These are phyloP conservation scores for Boletus sp. DNA, from an alignment of 1,284 basidiomycete genomes.

Conservation along the genomic window DNA sequence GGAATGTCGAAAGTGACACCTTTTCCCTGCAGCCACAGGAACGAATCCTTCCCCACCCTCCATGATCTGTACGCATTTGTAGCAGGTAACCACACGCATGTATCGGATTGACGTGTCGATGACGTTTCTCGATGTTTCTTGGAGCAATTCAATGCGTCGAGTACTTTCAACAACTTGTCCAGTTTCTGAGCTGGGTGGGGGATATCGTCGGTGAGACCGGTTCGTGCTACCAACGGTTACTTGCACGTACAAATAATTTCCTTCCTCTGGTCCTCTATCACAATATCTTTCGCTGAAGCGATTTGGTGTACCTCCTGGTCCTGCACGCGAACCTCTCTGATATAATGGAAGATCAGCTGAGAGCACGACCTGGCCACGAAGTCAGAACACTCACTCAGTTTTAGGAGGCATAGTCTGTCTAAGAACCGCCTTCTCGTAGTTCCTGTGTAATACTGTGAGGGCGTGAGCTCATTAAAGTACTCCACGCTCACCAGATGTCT, in stretches of 20 bases:
- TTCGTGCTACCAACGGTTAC: background rate
- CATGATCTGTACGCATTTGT: conserved; percentile 9
- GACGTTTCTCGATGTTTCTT: background rate
- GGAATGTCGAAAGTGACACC: background rate
- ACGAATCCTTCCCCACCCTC: background rate
- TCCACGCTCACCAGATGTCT: too few species aligned
- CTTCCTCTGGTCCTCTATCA: background rate
- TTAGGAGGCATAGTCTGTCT: too few species aligned
- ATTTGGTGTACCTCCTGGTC: background rate
- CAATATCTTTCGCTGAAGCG: background rate
- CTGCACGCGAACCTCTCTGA: background rate
- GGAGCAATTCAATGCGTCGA: background rate
- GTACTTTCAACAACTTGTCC: too few species aligned
- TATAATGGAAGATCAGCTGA: background rate
- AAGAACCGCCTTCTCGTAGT: background rate
- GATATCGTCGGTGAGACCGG: background rate
- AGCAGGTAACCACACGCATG: conserved; percentile 10
- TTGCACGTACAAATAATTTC: conserved; percentile 5
- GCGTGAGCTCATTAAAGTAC: too few species aligned
- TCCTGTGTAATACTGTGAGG: background rate
- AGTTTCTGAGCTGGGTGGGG: background rate
- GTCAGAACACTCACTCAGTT: background rate
- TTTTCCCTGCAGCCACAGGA: conserved; percentile 15
- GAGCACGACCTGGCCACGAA: background rate
- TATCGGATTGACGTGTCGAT: conserved; percentile 6